A percentile compares a stretch with the other conserved stretches of the same genome.
Evolutionary conservation across 2,329 filamentous ascomycete species (phyloP).

Genomic region (Colletotrichum musicola): DNA sequence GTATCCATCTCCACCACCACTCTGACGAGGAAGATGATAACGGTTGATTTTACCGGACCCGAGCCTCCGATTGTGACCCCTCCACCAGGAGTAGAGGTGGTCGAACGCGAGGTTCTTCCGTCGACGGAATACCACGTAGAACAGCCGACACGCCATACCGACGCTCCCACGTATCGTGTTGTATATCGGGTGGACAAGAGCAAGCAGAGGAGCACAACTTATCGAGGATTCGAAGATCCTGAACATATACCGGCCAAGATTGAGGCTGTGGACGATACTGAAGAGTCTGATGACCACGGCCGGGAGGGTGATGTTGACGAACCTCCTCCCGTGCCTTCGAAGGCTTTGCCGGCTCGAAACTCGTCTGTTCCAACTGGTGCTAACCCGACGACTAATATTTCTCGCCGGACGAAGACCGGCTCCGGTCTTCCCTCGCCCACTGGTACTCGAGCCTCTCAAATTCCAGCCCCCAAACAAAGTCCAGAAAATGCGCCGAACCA

Average conservation of each 20-base stretch:
- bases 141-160: slow-evolving; percentile 40
- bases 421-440: slow-evolving; percentile 19
- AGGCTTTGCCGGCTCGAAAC: slow-evolving; percentile 22
- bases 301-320: slow-evolving; percentile 20
- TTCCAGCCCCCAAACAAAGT: slow-evolving; percentile 42
- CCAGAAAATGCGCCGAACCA: slow-evolving; percentile 58
- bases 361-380: neutral
- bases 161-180: slow-evolving; percentile 61
- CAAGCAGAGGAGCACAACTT: slow-evolving; percentile 58
- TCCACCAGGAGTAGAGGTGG: slow-evolving; percentile 69
- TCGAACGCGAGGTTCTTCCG: slow-evolving; percentile 65
- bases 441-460: slow-evolving; percentile 38
- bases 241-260: slow-evolving; percentile 44
- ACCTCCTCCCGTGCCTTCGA: slow-evolving; percentile 40
- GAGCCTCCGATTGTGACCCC: slow-evolving; percentile 64
- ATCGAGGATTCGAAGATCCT: slow-evolving; percentile 49
- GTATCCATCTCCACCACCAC: slow-evolving; percentile 72
- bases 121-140: slow-evolving; percentile 49
- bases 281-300: slow-evolving; percentile 22
- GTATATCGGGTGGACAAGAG: slow-evolving; percentile 71
- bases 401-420: slow-evolving; percentile 22
- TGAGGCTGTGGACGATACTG: slow-evolving; percentile 45
- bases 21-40: slow-evolving; percentile 72
- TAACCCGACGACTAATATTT: slow-evolving; percentile 7
- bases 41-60: slow-evolving; percentile 71